These are phyloP conservation scores for Trichosphaerium sp. DNA, from an alignment of 78 protist species.

Conservation along the genomic window DNA sequence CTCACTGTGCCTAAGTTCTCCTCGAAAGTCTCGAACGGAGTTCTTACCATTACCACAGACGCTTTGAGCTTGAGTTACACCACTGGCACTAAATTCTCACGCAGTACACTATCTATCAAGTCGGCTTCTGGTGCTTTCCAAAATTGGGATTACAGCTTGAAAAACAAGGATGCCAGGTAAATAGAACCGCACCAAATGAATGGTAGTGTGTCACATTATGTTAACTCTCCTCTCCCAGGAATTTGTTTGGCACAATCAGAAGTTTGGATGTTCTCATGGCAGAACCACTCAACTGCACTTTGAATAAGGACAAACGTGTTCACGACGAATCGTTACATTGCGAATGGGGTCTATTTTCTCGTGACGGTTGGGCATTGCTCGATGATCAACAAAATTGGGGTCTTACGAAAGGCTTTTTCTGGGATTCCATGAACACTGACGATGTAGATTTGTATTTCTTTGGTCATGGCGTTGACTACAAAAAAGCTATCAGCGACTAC, in stretches of 20 bases:
- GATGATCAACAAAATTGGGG: too few relatives aligned
- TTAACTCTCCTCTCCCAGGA: too few relatives aligned
- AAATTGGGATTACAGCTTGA: too few relatives aligned
- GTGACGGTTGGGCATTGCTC: conserved; percentile 15
- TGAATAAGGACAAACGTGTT: not conserved
- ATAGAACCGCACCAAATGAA: too few relatives aligned
- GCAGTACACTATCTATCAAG: not conserved
- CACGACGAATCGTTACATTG: conserved; percentile 4
- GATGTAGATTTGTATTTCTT: conserved; percentile 32
- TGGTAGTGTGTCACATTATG: not conserved
- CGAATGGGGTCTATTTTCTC: conserved; percentile 19
- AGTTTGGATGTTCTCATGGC: not conserved
- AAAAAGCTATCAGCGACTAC: conserved; percentile 29
- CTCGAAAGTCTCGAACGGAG: not conserved
- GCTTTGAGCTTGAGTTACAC: not conserved
- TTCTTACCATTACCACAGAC: conserved; percentile 3
- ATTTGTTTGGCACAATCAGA: conserved; percentile 19
- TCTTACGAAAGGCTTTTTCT: too few relatives aligned
- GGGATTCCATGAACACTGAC: too few relatives aligned
- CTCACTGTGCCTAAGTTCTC: not conserved
- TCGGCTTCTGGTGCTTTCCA: not conserved
- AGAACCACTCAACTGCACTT: conserved; percentile 13
- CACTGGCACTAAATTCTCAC: not conserved
- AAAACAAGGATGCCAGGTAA: too few relatives aligned
- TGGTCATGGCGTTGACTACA: conserved; percentile 30